Conservation (phyloP, 2,329 filamentous ascomycete genomes). For the Xylaria sp. region DNA sequence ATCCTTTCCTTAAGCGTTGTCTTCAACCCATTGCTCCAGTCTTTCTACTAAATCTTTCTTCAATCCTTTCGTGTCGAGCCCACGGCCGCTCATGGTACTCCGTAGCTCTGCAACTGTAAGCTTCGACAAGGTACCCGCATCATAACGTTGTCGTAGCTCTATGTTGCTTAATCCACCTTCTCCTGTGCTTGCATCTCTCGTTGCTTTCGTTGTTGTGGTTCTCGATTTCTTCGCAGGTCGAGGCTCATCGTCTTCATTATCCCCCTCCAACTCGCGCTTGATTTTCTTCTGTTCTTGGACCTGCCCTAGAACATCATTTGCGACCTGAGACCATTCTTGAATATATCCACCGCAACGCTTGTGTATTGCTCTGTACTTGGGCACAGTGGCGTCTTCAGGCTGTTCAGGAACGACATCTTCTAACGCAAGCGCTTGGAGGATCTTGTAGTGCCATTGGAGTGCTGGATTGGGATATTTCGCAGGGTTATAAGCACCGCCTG, state of each 20-base stretch:
- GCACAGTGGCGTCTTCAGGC: conserved; percentile 79
- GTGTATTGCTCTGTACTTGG: conserved; percentile 87
- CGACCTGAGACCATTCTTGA: conserved; percentile 76
- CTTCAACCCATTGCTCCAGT: conserved; percentile 67
- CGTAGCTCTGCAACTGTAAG: conserved; percentile 66
- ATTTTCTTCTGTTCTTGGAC: conserved; percentile 55
- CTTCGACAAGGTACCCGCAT: conserved; percentile 61
- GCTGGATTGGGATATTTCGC: conserved; percentile 89
- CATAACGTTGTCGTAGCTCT: conserved; percentile 59
- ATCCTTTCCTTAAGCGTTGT: conserved; percentile 48
- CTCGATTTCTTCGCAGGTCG: conserved; percentile 61
- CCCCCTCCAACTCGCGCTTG: conserved; percentile 62
- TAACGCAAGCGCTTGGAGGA: conserved; percentile 88
- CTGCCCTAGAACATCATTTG: conserved; percentile 66
- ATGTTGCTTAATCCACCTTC: conserved; percentile 56
- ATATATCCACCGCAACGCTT: conserved; percentile 87
- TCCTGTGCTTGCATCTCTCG: conserved; percentile 45
- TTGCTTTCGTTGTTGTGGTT: conserved; percentile 48
- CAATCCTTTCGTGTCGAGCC: conserved; percentile 61
- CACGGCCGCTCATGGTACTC: conserved; percentile 60
- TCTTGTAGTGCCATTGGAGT: conserved; percentile 96
- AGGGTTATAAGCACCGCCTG: conserved; percentile 85
- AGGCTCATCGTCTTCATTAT: conserved; percentile 52
- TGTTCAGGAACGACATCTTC: conserved; percentile 89
- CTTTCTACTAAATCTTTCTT: conserved; percentile 67